Percentiles rank a stretch among this genome's conserved stretches.
Evolutionary conservation across 2,329 filamentous ascomycete genomes (phyloP).

Genomic region (Graphiopsis chlorocephala): DNA sequence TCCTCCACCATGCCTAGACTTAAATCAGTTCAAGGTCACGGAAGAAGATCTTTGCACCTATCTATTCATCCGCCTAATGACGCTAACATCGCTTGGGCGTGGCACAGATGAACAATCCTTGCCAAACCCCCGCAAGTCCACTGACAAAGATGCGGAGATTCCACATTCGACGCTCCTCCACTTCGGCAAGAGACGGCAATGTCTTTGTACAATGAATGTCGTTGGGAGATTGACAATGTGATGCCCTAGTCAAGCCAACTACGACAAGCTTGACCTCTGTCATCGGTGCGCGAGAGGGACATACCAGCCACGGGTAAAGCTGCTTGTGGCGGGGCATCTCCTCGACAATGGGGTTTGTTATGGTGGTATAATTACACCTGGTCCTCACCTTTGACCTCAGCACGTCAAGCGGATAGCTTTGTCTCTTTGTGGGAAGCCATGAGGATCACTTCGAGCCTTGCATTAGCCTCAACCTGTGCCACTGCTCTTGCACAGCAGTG

Average conservation of each 20-base stretch:
- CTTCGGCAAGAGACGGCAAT: not conserved
- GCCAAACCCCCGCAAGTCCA: constrained; percentile 1
- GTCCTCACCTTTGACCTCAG: not conserved
- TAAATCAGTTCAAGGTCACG: not conserved
- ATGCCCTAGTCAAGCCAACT: not conserved
- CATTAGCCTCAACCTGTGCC: not conserved
- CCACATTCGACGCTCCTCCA: not conserved
- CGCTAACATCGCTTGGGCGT: not conserved
- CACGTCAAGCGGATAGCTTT: not conserved
- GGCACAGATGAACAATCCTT: constrained; percentile 6
- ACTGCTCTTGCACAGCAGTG: constrained; percentile 34
- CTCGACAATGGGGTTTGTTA: not conserved
- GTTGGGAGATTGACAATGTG: not conserved
- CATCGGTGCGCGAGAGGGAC: not conserved
- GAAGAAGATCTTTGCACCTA: constrained; percentile 8
- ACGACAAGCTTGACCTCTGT: constrained; percentile 1
- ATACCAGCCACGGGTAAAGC: not conserved
- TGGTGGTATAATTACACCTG: not conserved
- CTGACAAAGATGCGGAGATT: not conserved
- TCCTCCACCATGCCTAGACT: not conserved
- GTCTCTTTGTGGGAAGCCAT: not conserved
- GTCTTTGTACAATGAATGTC: not conserved
- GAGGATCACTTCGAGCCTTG: not conserved
- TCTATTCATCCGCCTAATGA: constrained; percentile 1
- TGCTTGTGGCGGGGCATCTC: not conserved